Evolutionary conservation across 2,329 filamentous ascomycete species (phyloP), one percentile per base, ranked within the genome.

Genomic region (Sordariomycetes sp.): DNA sequence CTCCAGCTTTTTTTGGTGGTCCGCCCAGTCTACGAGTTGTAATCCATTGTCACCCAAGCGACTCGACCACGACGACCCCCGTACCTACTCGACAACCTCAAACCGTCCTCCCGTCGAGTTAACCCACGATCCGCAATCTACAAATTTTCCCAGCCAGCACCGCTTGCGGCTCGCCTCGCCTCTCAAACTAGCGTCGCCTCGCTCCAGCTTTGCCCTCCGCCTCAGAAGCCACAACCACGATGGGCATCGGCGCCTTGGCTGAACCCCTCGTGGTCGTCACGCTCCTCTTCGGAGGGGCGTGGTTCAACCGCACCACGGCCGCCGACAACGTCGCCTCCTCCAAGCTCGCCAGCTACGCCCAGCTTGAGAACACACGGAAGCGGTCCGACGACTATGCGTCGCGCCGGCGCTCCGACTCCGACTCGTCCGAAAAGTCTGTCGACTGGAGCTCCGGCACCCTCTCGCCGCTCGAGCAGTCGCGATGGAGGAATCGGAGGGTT

Each of bases 251-350:
- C 52, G 68, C 71, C 10, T 67, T 74, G 58, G 64, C 72, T 55
- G 72, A 74, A 61, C 72, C 72, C 24, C 65, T 74, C 51, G 65
- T 73, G 35, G 72, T 74, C 55, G 67, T 74, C 57, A 69, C 69
- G 28, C 67, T 74, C 22, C 67, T 74, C 32, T 74, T 74, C 51
- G 72, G 72, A 58, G 72, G 72, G n/a, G 69, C 71, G 36, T 74
- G 66, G 64, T 68, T 74, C 64, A 74, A 74, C 63, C 69, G 72
- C 59, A 72, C 70, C 59, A 71, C 58, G 15, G 54, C 59, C 32
- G 35, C 34, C 36, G 45, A 56, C 20, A 35, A 17, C 36, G 34
- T 54, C 22, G 24, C 24, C 28, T 55, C 60, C 8, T 55, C 60
- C 8, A 61, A 60, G 24, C 57, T 53, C 12, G 59, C 58, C 17